These are phyloP conservation scores for Eimeria mitis DNA, from an alignment of 169 alveolate species.

Conservation along the genomic window DNA sequence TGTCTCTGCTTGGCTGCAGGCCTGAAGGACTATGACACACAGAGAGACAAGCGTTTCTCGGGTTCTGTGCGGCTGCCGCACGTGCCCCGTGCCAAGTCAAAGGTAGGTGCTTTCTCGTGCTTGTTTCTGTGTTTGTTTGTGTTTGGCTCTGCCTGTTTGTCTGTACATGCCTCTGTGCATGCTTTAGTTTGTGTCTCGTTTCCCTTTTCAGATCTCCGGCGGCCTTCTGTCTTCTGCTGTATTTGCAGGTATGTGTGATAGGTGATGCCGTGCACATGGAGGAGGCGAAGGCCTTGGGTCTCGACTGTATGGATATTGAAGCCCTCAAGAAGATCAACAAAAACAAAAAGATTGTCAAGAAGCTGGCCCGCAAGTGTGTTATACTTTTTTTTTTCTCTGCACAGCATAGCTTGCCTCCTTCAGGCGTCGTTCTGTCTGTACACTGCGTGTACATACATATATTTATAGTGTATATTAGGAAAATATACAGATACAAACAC, in stretches of 20 bases:
- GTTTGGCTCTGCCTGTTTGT: not conserved
- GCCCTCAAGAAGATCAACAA: constrained; percentile 99
- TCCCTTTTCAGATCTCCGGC: no score
- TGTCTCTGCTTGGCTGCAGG: constrained; percentile 24
- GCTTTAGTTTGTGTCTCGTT: not conserved
- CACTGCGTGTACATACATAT: no score
- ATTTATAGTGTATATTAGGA: no score
- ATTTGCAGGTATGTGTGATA: constrained; percentile 98
- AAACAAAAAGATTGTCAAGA: constrained; percentile 99
- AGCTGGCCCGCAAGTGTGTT: constrained; percentile 87
- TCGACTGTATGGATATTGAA: constrained; percentile 99
- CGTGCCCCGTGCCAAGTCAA: constrained; percentile 97
- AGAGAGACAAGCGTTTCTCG: constrained; percentile 99
- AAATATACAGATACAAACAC: no score
- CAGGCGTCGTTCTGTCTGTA: not conserved
- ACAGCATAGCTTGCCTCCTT: not conserved
- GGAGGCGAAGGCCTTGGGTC: constrained; percentile 97
- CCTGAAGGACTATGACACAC: constrained; percentile 99
- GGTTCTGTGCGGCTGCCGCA: constrained; percentile 99
- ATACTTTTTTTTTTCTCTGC: not conserved
- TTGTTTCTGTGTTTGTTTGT: not conserved
- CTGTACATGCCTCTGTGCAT: no score
- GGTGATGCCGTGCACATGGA: constrained; percentile 99
- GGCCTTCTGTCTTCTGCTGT: not conserved
- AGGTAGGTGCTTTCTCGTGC: constrained; percentile 94